Evolutionary conservation across 495 filamentous ascomycete species (phyloP).

Genomic region (Daldinia grandis): DNA sequence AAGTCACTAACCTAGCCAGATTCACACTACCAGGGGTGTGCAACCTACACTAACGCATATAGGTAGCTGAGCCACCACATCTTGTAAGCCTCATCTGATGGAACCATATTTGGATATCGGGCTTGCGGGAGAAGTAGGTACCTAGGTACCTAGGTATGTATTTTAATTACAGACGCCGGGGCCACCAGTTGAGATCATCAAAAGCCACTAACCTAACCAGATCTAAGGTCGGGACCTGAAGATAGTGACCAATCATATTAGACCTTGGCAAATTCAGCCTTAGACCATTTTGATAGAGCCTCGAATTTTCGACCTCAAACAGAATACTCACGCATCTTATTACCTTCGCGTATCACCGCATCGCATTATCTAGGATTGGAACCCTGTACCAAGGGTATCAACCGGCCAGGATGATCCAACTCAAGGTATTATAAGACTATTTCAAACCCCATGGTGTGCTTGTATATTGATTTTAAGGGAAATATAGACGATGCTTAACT

Average conservation of each 20-base stretch:
- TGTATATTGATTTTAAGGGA: constrained; percentile 12
- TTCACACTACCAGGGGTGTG: neutral
- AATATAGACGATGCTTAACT: constrained; percentile 93
- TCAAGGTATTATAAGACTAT: constrained; percentile 73
- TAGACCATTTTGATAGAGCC: constrained; percentile 32
- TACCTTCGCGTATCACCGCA: constrained; percentile 6
- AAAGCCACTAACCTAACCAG: constrained; percentile 13
- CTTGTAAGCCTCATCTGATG: constrained; percentile 7
- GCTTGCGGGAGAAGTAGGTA: neutral
- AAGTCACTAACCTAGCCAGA: constrained; percentile 1
- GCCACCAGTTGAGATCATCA: neutral
- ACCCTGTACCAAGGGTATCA: constrained; percentile 33
- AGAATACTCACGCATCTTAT: constrained; percentile 1
- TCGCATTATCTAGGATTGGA: constrained; percentile 23
- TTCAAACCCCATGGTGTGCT: constrained; percentile 12
- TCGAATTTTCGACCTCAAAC: constrained; percentile 37
- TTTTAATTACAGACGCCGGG: neutral
- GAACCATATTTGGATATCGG: neutral
- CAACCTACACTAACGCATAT: neutral
- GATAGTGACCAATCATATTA: constrained; percentile 25
- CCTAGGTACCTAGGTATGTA: too few relatives aligned
- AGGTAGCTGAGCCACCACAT: constrained; percentile 29
- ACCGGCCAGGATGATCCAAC: constrained; percentile 86
- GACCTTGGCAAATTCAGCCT: constrained; percentile 23
- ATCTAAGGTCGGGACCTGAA: neutral